Evolutionary conservation across 257 asterid species (phyloP).

Genomic region (Nicotiana undulata): DNA sequence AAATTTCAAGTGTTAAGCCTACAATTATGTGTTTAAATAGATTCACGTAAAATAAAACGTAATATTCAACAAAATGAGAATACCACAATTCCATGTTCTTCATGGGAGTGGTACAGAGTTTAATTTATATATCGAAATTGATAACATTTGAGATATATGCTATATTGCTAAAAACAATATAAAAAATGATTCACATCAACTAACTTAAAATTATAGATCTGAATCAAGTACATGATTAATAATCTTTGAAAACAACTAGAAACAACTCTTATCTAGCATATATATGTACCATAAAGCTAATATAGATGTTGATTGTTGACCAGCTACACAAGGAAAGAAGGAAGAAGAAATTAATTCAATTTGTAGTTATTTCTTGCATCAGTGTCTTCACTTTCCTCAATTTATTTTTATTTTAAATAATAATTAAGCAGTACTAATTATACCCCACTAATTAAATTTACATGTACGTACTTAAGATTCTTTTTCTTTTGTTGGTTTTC

Average conservation of each 20-base stretch:
- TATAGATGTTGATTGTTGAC: constrained; percentile 1
- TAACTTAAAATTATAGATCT: neutral
- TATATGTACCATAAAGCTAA: neutral
- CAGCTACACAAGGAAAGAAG: neutral
- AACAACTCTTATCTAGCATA: neutral
- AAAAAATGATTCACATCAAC: neutral
- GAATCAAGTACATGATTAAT: neutral
- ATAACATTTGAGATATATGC: too few species aligned
- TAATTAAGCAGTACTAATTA: neutral
- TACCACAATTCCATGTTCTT: too few species aligned
- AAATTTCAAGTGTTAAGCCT: too few species aligned
- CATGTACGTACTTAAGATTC: neutral
- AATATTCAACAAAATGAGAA: too few species aligned
- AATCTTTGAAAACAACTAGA: neutral
- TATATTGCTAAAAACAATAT: too few species aligned
- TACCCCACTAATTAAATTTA: neutral
- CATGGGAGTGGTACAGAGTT: too few species aligned
- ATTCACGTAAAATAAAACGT: too few species aligned
- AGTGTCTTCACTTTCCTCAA: too few species aligned
- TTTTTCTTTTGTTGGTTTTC: too few species aligned
- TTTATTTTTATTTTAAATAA: too few species aligned
- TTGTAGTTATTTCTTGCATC: neutral
- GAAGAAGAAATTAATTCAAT: neutral
- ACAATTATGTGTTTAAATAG: too few species aligned
- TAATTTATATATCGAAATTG: too few species aligned